Evolutionary conservation across 2,329 filamentous ascomycete species (phyloP).

Genomic region (Curvularia sp.): DNA sequence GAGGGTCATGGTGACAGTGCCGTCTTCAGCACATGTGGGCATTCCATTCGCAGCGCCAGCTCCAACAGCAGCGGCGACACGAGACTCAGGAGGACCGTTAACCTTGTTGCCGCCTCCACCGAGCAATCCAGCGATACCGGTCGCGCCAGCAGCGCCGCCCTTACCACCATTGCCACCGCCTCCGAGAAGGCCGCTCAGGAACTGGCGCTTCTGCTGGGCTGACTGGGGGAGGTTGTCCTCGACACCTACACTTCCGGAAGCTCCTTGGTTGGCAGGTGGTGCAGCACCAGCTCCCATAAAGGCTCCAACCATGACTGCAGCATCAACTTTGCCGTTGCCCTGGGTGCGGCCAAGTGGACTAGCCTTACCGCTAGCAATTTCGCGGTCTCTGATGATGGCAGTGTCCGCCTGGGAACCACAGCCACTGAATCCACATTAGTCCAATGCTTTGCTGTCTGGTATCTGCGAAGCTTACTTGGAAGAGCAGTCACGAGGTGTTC

Average conservation of each 20-base stretch:
- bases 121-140: conserved; percentile 41
- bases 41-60: conserved; percentile 62
- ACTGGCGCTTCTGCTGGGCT: conserved; percentile 38
- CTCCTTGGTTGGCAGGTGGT: conserved; percentile 43
- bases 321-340: conserved; percentile 67
- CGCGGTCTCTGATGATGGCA: conserved; percentile 69
- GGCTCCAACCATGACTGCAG: conserved; percentile 63
- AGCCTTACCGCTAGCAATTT: conserved; percentile 63
- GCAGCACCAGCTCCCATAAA: conserved; percentile 61
- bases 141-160: conserved; percentile 35
- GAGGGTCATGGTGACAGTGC: conserved; percentile 68
- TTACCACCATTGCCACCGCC: conserved; percentile 34
- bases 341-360: conserved; percentile 69
- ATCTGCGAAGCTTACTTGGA: conserved; percentile 43
- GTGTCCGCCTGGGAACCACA: conserved; percentile 74
- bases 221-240: conserved; percentile 42
- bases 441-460: neutral
- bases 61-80: conserved; percentile 63
- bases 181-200: conserved; percentile 45
- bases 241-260: conserved; percentile 41
- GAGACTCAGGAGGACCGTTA: conserved; percentile 58
- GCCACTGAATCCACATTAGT: conserved; percentile 36
- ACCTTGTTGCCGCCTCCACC: conserved; percentile 58
- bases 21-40: conserved; percentile 67
- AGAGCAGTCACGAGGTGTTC: conserved; percentile 72